phyloP scores from a whole-genome alignment of 2,329 filamentous ascomycete genomes.

The Monosporascus sp. region DNA sequence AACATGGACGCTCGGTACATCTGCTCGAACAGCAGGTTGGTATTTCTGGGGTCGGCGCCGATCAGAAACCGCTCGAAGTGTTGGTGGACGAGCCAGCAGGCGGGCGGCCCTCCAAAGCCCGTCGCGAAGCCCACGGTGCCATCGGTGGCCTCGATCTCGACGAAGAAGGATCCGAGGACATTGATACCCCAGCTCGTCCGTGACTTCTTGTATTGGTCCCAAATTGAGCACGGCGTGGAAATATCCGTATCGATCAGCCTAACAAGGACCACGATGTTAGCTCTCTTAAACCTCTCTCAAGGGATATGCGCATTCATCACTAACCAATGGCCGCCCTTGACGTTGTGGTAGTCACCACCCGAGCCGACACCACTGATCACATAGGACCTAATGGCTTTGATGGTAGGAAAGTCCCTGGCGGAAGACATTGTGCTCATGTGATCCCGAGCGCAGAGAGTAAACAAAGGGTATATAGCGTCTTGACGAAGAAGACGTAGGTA shows the following conservation, averaged over 20 bases:
- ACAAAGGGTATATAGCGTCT: neutral
- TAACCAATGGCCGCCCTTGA: slow-evolving; percentile 65
- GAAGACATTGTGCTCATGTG: slow-evolving; percentile 34
- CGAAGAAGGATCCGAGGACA: slow-evolving; percentile 83
- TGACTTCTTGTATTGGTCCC: slow-evolving; percentile 81
- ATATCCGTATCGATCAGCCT: slow-evolving; percentile 92
- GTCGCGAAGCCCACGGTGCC: slow-evolving; percentile 93
- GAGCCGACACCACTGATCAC: slow-evolving; percentile 59
- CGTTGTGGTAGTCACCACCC: slow-evolving; percentile 87
- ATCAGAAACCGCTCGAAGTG: slow-evolving; percentile 91
- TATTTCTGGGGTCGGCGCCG: slow-evolving; percentile 83
- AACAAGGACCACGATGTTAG: slow-evolving; percentile 34
- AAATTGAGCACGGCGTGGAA: slow-evolving; percentile 85
- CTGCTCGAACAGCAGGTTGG: slow-evolving; percentile 88
- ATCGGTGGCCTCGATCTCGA: slow-evolving; percentile 83
- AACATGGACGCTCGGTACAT: slow-evolving; percentile 97
- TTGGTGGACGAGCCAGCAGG: slow-evolving; percentile 88
- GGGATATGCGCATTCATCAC: slow-evolving; percentile 10
- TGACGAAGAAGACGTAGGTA: neutral
- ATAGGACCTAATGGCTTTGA: slow-evolving; percentile 69
- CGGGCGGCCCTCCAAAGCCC: slow-evolving; percentile 87
- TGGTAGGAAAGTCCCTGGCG: slow-evolving; percentile 61
- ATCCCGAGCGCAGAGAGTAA: neutral
- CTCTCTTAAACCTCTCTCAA: neutral
- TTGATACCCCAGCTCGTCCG: slow-evolving; percentile 95